Conservation (phyloP, 129 eudicot genomes). For the Flaveria linearis region DNA sequence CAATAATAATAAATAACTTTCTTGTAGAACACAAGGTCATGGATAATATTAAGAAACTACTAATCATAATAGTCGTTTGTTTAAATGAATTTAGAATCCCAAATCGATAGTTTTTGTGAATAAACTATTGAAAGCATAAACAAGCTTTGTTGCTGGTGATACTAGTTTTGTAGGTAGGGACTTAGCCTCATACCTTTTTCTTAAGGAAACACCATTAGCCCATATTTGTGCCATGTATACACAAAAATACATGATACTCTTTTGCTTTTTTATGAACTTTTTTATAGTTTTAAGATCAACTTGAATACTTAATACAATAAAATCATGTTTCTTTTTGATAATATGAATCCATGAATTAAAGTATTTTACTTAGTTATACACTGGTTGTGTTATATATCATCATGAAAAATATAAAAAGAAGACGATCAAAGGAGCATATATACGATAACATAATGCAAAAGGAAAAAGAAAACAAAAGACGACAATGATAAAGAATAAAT, state of each 20-base stretch:
- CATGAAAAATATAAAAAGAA: not conserved
- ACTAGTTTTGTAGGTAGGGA: not conserved
- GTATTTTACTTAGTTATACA: not conserved
- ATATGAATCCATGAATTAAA: not conserved
- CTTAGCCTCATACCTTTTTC: not conserved
- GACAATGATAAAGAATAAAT: not conserved
- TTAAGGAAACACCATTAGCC: not conserved
- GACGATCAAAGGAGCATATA: not conserved
- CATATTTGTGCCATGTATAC: not conserved
- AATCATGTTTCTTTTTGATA: not conserved
- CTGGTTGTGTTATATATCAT: not conserved
- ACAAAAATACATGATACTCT: not conserved
- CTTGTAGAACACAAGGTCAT: not conserved
- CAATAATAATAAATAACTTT: not conserved
- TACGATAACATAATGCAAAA: not conserved
- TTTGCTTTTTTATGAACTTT: no score
- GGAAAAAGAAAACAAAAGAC: not conserved
- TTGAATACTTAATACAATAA: no score
- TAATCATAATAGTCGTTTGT: not conserved
- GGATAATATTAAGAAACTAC: not conserved
- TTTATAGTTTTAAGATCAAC: no score
- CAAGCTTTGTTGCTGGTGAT: not conserved
- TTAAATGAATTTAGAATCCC: not conserved
- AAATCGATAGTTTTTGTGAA: not conserved
- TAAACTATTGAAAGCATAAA: not conserved